A percentile compares a stretch with the other conserved stretches of the same genome.
phyloP scores from a whole-genome alignment of 1,284 basidiomycete species.

The Coniferiporia weirii region DNA sequence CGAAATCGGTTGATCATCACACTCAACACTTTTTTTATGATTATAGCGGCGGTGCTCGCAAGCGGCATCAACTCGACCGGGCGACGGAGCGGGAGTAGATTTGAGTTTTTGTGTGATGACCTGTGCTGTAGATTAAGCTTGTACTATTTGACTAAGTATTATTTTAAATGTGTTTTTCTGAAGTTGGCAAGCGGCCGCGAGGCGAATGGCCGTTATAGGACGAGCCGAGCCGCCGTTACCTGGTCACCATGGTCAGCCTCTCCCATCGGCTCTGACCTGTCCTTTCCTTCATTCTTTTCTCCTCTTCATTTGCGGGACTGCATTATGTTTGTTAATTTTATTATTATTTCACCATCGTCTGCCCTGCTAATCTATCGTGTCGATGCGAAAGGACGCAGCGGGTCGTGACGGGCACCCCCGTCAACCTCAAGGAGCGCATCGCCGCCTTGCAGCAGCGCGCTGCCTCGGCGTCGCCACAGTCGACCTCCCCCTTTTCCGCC shows the following conservation, averaged over 20 bases:
- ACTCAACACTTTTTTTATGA: not conserved
- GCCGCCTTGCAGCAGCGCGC: conserved; percentile 65
- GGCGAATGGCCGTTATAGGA: not conserved
- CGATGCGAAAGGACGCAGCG: conserved; percentile 6
- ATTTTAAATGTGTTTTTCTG: not conserved
- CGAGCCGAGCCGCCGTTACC: not conserved
- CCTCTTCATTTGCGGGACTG: not conserved
- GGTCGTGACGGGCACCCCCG: conserved; percentile 19
- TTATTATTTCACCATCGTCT: not conserved
- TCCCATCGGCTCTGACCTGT: not conserved
- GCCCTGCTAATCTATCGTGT: not conserved
- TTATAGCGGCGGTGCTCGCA: conserved; percentile 25
- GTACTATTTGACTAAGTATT: not conserved
- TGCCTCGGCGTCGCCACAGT: conserved; percentile 24
- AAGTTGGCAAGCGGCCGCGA: not conserved
- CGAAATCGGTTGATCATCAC: not conserved
- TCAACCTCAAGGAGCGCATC: conserved; percentile 70
- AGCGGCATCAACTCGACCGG: conserved; percentile 26
- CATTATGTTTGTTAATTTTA: conserved; percentile 5
- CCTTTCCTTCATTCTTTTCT: conserved; percentile 3
- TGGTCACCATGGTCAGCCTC: conserved; percentile 2
- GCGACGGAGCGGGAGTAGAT: conserved; percentile 20
- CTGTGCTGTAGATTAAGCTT: conserved; percentile 9
- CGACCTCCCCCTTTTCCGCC: conserved; percentile 23
- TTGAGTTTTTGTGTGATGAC: not conserved